phyloP scores from a whole-genome alignment of 768 basidiomycete genomes.

The Kwoniella bestiolae region DNA sequence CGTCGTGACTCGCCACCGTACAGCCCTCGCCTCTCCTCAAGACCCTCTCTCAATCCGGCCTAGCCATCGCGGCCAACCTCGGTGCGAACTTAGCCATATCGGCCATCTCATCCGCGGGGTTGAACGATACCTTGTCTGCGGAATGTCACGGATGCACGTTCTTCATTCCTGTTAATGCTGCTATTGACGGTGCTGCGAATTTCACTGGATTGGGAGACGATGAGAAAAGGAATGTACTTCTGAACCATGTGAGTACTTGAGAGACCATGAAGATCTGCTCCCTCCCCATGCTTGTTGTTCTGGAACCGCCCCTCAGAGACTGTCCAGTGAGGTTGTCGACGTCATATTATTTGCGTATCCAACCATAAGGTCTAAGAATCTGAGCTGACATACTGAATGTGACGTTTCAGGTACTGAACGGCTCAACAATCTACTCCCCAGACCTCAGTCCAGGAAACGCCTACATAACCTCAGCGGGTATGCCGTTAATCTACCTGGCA shows the following conservation, averaged over 20 bases:
- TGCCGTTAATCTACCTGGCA: slow-evolving; percentile 27
- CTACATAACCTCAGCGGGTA: slow-evolving; percentile 32
- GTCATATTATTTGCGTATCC: too few species aligned
- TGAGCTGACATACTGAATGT: too few species aligned
- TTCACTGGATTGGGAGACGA: neutral
- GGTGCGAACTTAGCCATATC: slow-evolving; percentile 17
- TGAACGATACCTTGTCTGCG: slow-evolving; percentile 19
- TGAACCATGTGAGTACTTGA: slow-evolving; percentile 35
- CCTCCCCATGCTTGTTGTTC: too few species aligned
- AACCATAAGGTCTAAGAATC: too few species aligned
- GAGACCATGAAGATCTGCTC: too few species aligned
- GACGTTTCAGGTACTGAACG: slow-evolving; percentile 40
- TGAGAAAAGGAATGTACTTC: slow-evolving; percentile 21
- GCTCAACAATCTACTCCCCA: slow-evolving; percentile 32
- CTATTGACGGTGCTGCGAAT: slow-evolving; percentile 18
- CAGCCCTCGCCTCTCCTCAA: slow-evolving; percentile 33
- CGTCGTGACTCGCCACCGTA: neutral
- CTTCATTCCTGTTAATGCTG: slow-evolving; percentile 37
- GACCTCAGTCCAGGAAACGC: slow-evolving; percentile 17
- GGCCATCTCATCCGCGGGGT: slow-evolving; percentile 8
- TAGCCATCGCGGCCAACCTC: slow-evolving; percentile 19
- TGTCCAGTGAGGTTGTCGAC: too few species aligned
- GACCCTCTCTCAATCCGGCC: slow-evolving; percentile 21
- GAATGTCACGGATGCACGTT: slow-evolving; percentile 38
- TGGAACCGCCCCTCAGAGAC: too few species aligned